Conservation (phyloP, 352 stramenopile species). For the Pythium scleroteichum region DNA sequence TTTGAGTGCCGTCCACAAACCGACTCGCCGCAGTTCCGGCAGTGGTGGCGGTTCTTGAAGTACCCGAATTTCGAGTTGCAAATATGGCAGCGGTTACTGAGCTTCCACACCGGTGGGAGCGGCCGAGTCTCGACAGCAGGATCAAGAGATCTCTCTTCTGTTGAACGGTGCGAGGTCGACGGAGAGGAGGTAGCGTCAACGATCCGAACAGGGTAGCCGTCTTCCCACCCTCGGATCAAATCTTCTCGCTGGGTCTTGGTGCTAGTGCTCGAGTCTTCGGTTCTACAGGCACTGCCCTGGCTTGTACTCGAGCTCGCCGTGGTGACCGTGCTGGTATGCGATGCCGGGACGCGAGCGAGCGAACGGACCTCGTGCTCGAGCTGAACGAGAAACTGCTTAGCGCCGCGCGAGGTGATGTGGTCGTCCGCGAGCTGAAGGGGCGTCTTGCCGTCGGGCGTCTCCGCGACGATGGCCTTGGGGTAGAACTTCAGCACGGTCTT, state of each 20-base stretch:
- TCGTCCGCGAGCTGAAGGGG: constrained; percentile 47
- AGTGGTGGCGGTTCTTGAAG: constrained; percentile 79
- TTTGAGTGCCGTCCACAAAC: constrained; percentile 83
- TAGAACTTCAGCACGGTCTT: constrained; percentile 73
- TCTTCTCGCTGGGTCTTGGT: constrained; percentile 28
- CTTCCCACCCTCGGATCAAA: constrained; percentile 13
- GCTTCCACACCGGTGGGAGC: constrained; percentile 50
- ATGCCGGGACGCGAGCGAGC: constrained; percentile 13
- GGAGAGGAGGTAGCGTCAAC: constrained; percentile 14
- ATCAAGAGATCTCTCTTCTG: constrained; percentile 14
- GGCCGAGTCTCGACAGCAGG: constrained; percentile 14
- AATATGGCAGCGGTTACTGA: constrained; percentile 55
- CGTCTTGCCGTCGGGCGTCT: constrained; percentile 56
- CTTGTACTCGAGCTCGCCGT: constrained; percentile 5
- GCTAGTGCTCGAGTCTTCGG: constrained; percentile 1
- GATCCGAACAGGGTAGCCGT: constrained; percentile 29
- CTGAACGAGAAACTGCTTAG: constrained; percentile 38
- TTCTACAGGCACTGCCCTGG: neutral
- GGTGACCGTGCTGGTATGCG: neutral
- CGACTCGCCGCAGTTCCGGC: constrained; percentile 83
- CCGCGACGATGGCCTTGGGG: constrained; percentile 43
- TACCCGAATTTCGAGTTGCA: constrained; percentile 79
- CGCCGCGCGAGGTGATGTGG: constrained; percentile 29
- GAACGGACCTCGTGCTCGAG: constrained; percentile 40
- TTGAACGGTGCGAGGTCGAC: constrained; percentile 16